Evolutionary conservation across 192 early-diverging fungal species (phyloP), one percentile per base, ranked within the genome.

Genomic region (Spizellomyces punctatus): DNA sequence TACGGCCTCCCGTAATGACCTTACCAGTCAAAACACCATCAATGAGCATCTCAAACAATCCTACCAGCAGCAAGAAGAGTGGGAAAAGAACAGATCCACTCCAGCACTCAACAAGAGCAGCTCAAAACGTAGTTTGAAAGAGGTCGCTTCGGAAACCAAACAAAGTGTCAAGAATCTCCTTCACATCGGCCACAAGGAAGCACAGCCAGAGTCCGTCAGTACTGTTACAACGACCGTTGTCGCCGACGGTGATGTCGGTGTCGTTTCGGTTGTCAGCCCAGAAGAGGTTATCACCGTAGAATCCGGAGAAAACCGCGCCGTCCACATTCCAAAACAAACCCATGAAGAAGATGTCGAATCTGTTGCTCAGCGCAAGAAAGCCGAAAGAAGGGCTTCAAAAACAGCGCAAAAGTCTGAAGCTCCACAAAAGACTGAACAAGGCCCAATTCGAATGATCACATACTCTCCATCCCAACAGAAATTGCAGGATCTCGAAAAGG

Each of bases 141-240:
- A 54, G 17, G 17, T n/a, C 16, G 52, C 52, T 16, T 55, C 8
- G 8, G 62, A 63, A 52, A 42, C 14, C 17, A 66, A 66, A 46
- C 44, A 66, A 16, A 66, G 64, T 22, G 54, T 50, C 64, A n/a
- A 49, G n/a, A 19, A 66, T 21, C 64, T 66, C 9, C 27, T 36
- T n/a, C 61, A 46, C 21, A 27, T 8, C 6, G 41, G 57, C 7
- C 41, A 21, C 9, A 16, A 58, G 22, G 46, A 63, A 46, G 21
- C 42, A n/a, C 42, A 17, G 7, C 42, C 61, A 1, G 42, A 63
- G 8, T 45, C 61, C 8, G 61, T 63, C 61, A 41, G 9, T 8
- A 41, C 61, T 45, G 61, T 41, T 45, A 19, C 19, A n/a, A 63
- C 7, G 17, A 19, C 47, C 16, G 17, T 54, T 19, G 17, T 3